Evolutionary conservation across 495 filamentous ascomycete species (phyloP).

Genomic region (Penicillium antarcticum): DNA sequence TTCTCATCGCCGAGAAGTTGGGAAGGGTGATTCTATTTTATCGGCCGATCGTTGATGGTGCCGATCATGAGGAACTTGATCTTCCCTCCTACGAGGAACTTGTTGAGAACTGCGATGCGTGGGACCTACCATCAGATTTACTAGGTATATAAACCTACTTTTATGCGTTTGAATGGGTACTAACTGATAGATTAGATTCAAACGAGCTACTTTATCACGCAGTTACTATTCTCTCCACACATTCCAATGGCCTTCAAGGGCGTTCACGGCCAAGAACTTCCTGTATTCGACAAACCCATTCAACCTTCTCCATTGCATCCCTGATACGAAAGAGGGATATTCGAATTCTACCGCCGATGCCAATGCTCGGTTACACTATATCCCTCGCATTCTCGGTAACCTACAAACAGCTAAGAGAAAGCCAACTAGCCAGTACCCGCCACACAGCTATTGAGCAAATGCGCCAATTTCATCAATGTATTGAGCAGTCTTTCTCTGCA

Average conservation of each 20-base stretch:
- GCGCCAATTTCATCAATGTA: constrained; percentile 11
- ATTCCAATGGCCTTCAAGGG: constrained; percentile 17
- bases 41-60: constrained; percentile 37
- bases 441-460: constrained; percentile 12
- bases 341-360: constrained; percentile 10
- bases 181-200: constrained; percentile 10
- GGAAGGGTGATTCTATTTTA: constrained; percentile 60
- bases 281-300: constrained; percentile 16
- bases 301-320: constrained; percentile 13
- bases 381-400: constrained; percentile 23
- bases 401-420: constrained; percentile 19
- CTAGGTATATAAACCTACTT: constrained; percentile 6
- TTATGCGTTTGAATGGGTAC: neutral
- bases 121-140: constrained; percentile 3
- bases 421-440: constrained; percentile 11
- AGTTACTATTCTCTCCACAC: constrained; percentile 16
- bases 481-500: constrained; percentile 6
- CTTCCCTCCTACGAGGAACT: constrained; percentile 60
- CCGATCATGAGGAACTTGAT: constrained; percentile 40
- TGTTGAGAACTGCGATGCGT: constrained; percentile 8
- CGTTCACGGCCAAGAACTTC: constrained; percentile 11
- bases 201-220: constrained; percentile 20
- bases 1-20: constrained; percentile 42
- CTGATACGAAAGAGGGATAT: constrained; percentile 11
- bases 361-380: constrained; percentile 20